Percentiles rank a stretch among this genome's conserved stretches.
phyloP scores from a whole-genome alignment of 75 land plant species.

The Picea glauca region DNA sequence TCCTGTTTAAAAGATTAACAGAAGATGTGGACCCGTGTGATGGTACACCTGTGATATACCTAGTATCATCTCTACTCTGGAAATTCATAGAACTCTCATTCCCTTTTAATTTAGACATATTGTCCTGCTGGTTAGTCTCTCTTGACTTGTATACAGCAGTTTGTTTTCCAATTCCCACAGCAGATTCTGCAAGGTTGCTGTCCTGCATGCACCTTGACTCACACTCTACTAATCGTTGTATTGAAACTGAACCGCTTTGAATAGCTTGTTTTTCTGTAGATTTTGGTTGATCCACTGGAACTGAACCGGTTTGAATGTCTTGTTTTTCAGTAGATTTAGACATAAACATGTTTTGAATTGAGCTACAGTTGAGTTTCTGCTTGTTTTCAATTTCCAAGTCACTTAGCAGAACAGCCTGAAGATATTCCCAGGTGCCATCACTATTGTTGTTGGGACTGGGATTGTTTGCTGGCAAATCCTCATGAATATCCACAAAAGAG shows the following conservation, averaged over 20 bases:
- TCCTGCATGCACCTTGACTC: neutral
- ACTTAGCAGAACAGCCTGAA: neutral
- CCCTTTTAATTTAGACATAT: neutral
- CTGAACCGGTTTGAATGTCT: neutral
- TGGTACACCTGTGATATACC: neutral
- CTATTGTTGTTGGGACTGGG: neutral
- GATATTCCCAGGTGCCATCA: neutral
- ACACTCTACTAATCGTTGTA: neutral
- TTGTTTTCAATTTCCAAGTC: neutral
- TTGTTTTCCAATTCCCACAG: neutral
- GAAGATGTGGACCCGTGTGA: conserved; percentile 48
- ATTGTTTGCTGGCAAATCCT: conserved; percentile 2
- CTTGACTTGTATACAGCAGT: neutral
- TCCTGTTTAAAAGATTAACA: conserved; percentile 35
- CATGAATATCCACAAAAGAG: conserved; percentile 11
- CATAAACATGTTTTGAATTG: neutral
- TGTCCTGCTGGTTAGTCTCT: neutral
- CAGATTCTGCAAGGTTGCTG: neutral
- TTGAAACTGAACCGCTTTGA: neutral
- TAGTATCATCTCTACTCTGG: neutral
- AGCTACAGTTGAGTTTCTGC: neutral
- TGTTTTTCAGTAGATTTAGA: neutral
- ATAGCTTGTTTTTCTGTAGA: conserved; percentile 1
- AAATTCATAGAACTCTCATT: neutral
- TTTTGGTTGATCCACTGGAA: neutral